These are phyloP conservation scores for Saccharum officinarum DNA, from an alignment of 176 grass and related monocot genomes.

Conservation along the genomic window DNA sequence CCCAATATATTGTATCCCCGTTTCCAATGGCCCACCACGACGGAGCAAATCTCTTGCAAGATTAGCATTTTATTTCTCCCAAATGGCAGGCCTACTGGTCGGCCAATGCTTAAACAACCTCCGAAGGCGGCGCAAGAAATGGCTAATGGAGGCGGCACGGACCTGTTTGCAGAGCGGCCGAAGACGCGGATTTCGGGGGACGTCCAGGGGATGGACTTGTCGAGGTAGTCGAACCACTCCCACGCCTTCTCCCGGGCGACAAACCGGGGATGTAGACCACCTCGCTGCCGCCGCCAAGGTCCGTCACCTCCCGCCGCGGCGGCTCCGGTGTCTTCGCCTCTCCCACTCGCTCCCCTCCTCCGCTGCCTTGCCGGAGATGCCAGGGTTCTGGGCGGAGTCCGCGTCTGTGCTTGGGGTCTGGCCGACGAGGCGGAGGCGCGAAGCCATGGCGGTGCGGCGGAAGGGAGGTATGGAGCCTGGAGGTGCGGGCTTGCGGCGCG, in stretches of 20 bases:
- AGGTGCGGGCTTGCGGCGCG: background rate
- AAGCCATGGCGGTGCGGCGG: conserved; percentile 49
- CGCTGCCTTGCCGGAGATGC: background rate
- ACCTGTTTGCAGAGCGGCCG: conserved; percentile 66
- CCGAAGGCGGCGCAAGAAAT: background rate
- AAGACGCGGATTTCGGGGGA: conserved; percentile 67
- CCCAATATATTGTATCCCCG: background rate
- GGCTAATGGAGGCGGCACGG: background rate
- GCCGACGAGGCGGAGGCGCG: conserved; percentile 43
- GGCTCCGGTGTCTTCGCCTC: background rate
- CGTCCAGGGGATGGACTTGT: conserved; percentile 72
- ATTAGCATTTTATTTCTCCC: background rate
- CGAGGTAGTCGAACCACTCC: conserved; percentile 70
- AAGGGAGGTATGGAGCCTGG: background rate
- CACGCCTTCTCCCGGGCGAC: conserved; percentile 60
- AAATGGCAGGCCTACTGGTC: background rate
- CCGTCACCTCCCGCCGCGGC: conserved; percentile 37
- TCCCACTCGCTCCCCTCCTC: background rate
- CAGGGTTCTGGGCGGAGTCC: background rate
- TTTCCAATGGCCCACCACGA: background rate
- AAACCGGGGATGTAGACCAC: conserved; percentile 66
- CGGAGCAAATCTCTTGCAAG: background rate
- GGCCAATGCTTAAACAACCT: background rate
- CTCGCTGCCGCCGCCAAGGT: conserved; percentile 76
- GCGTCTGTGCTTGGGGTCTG: background rate